These are phyloP conservation scores for Suillus discolor DNA, from an alignment of 768 basidiomycete species.

Conservation along the genomic window DNA sequence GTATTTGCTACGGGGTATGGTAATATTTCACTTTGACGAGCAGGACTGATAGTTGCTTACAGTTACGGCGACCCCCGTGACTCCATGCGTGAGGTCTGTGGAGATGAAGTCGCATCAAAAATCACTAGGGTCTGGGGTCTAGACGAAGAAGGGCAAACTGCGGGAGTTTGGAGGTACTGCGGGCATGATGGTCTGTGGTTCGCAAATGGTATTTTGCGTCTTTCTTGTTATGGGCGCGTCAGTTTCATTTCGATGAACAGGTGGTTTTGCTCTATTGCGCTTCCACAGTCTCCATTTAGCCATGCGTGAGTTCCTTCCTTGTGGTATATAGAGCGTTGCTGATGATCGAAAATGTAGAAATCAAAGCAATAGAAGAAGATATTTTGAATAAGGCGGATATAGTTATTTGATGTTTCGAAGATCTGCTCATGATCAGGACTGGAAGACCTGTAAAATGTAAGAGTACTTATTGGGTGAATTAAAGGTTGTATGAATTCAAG, in stretches of 20 bases:
- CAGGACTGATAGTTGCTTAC: not conserved
- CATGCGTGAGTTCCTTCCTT: constrained; percentile 28
- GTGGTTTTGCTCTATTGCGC: constrained; percentile 25
- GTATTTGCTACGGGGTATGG: constrained; percentile 34
- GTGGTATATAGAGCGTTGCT: not conserved
- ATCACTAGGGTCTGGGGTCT: constrained; percentile 62
- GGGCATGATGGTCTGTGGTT: constrained; percentile 41
- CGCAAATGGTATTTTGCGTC: constrained; percentile 19
- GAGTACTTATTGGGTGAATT: not conserved
- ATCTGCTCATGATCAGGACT: not conserved
- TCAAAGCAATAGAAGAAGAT: constrained; percentile 32
- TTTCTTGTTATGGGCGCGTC: not conserved
- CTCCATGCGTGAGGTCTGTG: constrained; percentile 46
- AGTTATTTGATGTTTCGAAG: not conserved
- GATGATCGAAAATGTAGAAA: constrained; percentile 20
- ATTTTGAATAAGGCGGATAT: constrained; percentile 16
- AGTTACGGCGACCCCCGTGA: constrained; percentile 52
- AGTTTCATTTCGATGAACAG: constrained; percentile 12
- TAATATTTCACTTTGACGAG: not conserved
- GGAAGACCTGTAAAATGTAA: not conserved
- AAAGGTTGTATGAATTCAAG: not conserved
- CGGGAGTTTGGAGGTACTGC: constrained; percentile 38
- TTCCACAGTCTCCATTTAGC: constrained; percentile 35
- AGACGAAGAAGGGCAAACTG: constrained; percentile 62
- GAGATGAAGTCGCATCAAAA: constrained; percentile 44